A percentile compares a stretch with the other conserved stretches of the same genome.
Evolutionary conservation across 2,329 filamentous ascomycete genomes (phyloP).

Genomic region (Ceratocystis cacaofunesta): DNA sequence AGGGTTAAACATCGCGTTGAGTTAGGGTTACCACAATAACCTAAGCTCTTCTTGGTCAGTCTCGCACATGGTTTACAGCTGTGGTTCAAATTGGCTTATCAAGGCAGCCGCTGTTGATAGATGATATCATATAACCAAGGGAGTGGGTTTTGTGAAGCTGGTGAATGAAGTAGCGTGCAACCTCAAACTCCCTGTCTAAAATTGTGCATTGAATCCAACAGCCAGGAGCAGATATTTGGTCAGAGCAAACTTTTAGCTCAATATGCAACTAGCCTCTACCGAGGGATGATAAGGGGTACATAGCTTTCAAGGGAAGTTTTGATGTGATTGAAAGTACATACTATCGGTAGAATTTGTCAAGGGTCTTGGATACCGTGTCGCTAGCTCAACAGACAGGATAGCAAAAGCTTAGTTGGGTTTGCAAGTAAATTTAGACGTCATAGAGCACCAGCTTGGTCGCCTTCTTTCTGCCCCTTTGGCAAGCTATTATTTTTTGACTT

Average conservation of each 20-base stretch:
- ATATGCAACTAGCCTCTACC: background rate
- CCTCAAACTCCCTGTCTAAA: background rate
- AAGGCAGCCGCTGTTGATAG: background rate
- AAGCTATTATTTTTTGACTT: background rate
- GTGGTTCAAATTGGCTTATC: background rate
- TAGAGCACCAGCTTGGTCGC: background rate
- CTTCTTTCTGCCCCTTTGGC: background rate
- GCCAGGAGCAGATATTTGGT: background rate
- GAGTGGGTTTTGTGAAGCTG: background rate
- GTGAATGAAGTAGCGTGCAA: background rate
- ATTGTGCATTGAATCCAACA: conserved; percentile 3
- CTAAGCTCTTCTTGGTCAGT: no score
- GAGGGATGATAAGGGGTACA: background rate
- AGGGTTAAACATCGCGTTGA: no score
- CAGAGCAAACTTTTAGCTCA: conserved; percentile 1
- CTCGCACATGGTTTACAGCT: background rate
- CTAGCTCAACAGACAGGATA: background rate
- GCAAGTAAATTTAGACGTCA: background rate
- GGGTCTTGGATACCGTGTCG: background rate
- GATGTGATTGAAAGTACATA: background rate
- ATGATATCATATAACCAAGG: background rate
- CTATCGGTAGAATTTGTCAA: background rate
- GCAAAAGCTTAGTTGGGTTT: background rate
- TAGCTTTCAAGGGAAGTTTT: background rate
- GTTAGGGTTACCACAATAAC: no score